Evolutionary conservation across 2,329 filamentous ascomycete species (phyloP), one percentile per base, ranked within the genome.

Genomic region (Cadophora malorum): DNA sequence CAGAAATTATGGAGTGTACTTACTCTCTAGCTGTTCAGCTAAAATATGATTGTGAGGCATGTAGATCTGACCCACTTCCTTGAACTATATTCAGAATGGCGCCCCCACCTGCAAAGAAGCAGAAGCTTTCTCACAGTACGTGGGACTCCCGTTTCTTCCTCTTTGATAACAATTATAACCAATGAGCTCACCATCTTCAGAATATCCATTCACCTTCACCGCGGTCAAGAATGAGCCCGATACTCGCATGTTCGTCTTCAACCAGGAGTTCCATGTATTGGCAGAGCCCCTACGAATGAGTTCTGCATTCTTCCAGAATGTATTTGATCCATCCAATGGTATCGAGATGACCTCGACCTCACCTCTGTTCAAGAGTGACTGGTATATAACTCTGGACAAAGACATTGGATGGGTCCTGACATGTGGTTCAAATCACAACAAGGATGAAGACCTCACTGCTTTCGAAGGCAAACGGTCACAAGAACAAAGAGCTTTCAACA

Each of bases 201-300:
- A 7, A 19, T 12, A 21, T 10, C 58, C 64, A 4, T 56, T 62
- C n/a, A 65, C 25, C 23, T 67, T 59, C 61, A 67, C 66, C 14
- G 33, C 66, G 10, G 28, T 60, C n/a, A 47, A 50, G 4, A 58
- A 59, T n/a, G 56, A 66, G 21, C 63, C 68, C 9, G 64, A 67
- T 52, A 25, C 45, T n/a, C 38, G 59, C 3, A 14, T 67, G 10
- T 52, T 53, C 14, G 65, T 67, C 10, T 69, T 69, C 45, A n/a
- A 61, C n/a, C 38, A 65, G 35, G 65, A 65, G 12, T 69, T 61
- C 23, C 65, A 59, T 21, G 62, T 69, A 31, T 47, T 59, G 23
- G 65, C 61, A 6, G 35, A n/a, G 1, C 16, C 56, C 10, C 31
- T 69, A 3, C 55, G 67, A 38, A 23, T 67, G 23, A 14, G 60